Base-by-base conservation (phyloP, 768 basidiomycete species). In the Phylloporus sp. region DNA sequence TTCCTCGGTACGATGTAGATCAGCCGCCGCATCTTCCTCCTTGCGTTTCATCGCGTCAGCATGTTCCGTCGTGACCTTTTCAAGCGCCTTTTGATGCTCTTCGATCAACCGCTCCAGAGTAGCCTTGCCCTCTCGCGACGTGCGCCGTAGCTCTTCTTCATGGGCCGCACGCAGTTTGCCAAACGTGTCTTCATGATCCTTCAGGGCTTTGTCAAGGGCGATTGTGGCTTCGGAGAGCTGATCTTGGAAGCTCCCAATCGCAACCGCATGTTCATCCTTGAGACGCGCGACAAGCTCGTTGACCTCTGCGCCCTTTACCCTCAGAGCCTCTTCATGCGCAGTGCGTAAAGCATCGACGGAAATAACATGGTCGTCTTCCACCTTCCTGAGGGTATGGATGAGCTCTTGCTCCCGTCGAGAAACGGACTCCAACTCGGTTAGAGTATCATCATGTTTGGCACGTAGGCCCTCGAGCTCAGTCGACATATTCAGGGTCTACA, bases 401-500 rank as follows among this genome's bases (percentile, higher is more conserved):
- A 91, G 70, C 28, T 79, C 75, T 13, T 73, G 72, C 62, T 88
- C 86, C 38, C 76, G 83, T 46, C 75, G 63, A 60, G 79, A 75
- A 39, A 83, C 73, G 43, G 76, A 73, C 56, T 86, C 81, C 11
- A 91, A 66, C 34, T 72, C 70, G 12, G 59, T 61, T 8, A 85
- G 63, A 45, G 80, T 74, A 12, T 81, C 75, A 47, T 77, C 68
- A 59, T 86, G 82, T 60, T 82, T 80, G 47, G 73, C 70, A 46
- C 82, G 85, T 22, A 94, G 73, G 24, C 79, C 82, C 57, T 90
- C 90, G 32, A 95, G 79, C 61, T 92, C 94, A 50, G 78, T 84
- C 9, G 91, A 91, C 85, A 95, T 90, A 63, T 95, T 95, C 47
- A 85, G 65, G 11, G 88, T 77, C 90, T 93, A 53, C 16, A 51